Conservation (phyloP, 495 filamentous ascomycete genomes). For the Neurospora sp. region DNA sequence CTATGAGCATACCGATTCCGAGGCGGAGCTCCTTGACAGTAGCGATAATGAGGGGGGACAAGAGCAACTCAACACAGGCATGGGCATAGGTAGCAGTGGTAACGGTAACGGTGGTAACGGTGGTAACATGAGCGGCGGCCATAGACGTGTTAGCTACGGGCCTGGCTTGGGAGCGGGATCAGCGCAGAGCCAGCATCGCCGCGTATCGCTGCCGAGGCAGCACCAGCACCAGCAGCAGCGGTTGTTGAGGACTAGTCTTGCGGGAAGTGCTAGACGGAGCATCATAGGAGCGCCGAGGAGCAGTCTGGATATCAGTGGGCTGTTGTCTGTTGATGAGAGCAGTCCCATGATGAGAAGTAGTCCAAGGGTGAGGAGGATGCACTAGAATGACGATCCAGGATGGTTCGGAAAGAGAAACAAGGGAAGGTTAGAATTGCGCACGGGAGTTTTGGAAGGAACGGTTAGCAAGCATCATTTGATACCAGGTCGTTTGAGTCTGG, state of each 20-base stretch:
- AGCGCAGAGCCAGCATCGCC: constrained; percentile 2
- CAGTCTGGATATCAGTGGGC: constrained; percentile 40
- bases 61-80: constrained; percentile 20
- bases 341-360: constrained; percentile 35
- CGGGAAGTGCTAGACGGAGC: constrained; percentile 19
- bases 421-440: background rate
- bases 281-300: constrained; percentile 15
- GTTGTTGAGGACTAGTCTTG: constrained; percentile 17
- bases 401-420: background rate
- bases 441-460: background rate
- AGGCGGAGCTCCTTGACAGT: constrained; percentile 48
- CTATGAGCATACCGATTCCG: constrained; percentile 80
- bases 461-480: background rate
- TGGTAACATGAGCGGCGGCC: background rate
- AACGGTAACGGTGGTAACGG: background rate
- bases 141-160: constrained; percentile 11
- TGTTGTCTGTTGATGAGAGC: constrained; percentile 39
- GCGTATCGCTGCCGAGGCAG: background rate
- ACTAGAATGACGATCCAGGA: background rate
- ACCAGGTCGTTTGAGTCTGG: background rate
- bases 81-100: background rate
- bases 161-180: background rate
- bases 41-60: constrained; percentile 21
- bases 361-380: constrained; percentile 24
- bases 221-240: constrained; percentile 9